Evolutionary conservation across 2,329 filamentous ascomycete genomes (phyloP), one percentile per base, ranked within the genome.

Genomic region (Cytospora schulzeri): DNA sequence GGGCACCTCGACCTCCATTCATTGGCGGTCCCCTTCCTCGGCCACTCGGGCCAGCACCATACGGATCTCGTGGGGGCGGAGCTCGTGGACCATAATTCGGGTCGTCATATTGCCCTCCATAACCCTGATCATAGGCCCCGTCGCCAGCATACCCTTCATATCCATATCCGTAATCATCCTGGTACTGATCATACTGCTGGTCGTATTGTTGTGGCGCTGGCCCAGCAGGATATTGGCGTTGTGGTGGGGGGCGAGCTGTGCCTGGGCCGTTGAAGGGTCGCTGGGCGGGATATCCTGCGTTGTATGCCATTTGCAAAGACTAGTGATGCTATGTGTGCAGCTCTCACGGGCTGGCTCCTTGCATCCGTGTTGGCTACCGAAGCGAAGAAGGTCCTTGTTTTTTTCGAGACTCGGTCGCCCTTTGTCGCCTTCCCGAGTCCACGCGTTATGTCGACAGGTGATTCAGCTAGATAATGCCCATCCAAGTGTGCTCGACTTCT

Each of bases 231-330:
- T 76, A 76, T 33, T 74, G 77, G 62, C 69, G 74, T 71, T 77
- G 78, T 14, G 75, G 77, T 9, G 75, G 72, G 56, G 77, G 75
- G 61, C 79, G 75, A 62, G 78, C 79, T 53, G 77, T 76, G 59
- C 77, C 79, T 35, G 76, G 78, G 45, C 80, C 81, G 66, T 76
- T 78, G 70, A 84, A 83, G n/a, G 79, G 78, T 64, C 80, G 79
- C 70, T 77, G 72, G 48, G 70, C 76, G 63, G 76, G 76, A 66
- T 81, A 83, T 66, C 76, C 79, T 66, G 76, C 78, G 67, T 83
- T 79, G 71, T 84, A 85, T 54, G 83, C 80, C 83, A 86, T 86
- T 19, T 68, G 26, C 52, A 50, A 24, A 31, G 28, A 9, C 15
- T 58, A 26, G 24, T 6, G 15, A n/a, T 17, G 45, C 5, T 24